Conservation (phyloP, 2,329 filamentous ascomycete species). For the Pestalotiopsis sp. region DNA sequence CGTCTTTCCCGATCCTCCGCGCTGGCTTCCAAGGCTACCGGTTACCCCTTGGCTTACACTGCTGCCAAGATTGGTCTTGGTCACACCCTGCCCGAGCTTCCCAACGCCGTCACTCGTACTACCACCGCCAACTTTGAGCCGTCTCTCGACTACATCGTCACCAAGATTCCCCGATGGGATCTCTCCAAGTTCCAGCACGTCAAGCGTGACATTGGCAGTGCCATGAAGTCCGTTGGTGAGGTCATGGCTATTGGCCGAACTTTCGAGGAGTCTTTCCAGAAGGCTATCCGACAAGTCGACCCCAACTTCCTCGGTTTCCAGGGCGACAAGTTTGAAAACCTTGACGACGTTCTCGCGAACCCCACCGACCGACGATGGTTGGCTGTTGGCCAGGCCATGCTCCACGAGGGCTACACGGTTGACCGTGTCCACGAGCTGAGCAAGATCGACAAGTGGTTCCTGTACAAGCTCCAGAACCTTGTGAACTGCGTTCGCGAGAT, state of each 20-base stretch:
- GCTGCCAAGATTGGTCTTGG: slow-evolving; percentile 98
- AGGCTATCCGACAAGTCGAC: slow-evolving; percentile 96
- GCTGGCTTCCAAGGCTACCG: slow-evolving; percentile 95
- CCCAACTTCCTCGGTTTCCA: slow-evolving; percentile 91
- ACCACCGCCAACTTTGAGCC: slow-evolving; percentile 99
- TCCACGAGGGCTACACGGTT: slow-evolving; percentile 93
- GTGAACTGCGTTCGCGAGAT: slow-evolving; percentile 88
- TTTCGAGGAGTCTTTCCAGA: slow-evolving; percentile 98
- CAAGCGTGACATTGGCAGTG: slow-evolving; percentile 93
- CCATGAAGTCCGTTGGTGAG: slow-evolving; percentile 99
- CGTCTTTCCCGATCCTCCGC: slow-evolving; percentile 97
- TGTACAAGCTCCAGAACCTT: slow-evolving; percentile 97
- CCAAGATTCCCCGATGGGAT: slow-evolving; percentile 99
- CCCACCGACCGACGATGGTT: slow-evolving; percentile 97
- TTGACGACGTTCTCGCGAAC: slow-evolving; percentile 88
- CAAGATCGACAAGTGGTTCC: slow-evolving; percentile 99
- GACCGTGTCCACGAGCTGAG: slow-evolving; percentile 90
- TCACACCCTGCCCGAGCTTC: slow-evolving; percentile 91
- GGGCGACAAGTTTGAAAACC: slow-evolving; percentile 89
- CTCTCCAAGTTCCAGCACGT: slow-evolving; percentile 99
- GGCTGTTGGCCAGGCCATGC: slow-evolving; percentile 95
- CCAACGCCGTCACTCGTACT: slow-evolving; percentile 97
- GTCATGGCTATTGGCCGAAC: slow-evolving; percentile 99
- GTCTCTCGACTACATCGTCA: slow-evolving; percentile 95
- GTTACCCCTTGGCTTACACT: slow-evolving; percentile 95